Percentiles rank a stretch among this genome's conserved stretches.
These are phyloP conservation scores for Lactarius hatsudake DNA, from an alignment of 768 basidiomycete genomes.

Conservation along the genomic window DNA sequence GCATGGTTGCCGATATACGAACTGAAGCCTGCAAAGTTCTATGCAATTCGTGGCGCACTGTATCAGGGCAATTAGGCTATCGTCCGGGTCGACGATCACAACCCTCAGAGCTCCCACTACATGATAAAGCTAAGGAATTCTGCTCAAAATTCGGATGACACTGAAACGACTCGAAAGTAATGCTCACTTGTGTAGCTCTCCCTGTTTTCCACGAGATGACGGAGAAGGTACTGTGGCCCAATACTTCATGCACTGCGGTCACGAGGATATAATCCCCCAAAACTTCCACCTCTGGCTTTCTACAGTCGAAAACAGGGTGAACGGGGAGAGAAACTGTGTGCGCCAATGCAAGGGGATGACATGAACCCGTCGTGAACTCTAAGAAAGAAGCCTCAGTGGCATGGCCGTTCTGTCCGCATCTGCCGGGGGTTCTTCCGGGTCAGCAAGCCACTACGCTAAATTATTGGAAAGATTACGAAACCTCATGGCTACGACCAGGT, in stretches of 20 bases:
- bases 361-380: constrained; percentile 11
- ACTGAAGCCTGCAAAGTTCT: constrained; percentile 9
- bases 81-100: constrained; percentile 2
- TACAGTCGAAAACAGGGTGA: constrained; percentile 2
- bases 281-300: constrained; percentile 8
- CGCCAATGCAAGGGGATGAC: constrained; percentile 14
- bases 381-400: background rate
- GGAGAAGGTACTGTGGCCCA: background rate
- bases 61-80: constrained; percentile 5
- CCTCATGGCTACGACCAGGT: constrained; percentile 14
- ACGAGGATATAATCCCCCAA: constrained; percentile 15
- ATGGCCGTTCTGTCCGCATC: background rate
- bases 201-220: constrained; percentile 21
- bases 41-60: constrained; percentile 6
- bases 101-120: constrained; percentile 6
- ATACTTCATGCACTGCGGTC: background rate
- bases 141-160: background rate
- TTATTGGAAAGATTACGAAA: background rate
- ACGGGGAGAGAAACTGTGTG: constrained; percentile 5
- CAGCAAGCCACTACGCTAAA: background rate
- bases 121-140: background rate
- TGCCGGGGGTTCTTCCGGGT: background rate
- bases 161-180: background rate
- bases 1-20: background rate
- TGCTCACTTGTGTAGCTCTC: constrained; percentile 3